Evolutionary conservation across 495 filamentous ascomycete species (phyloP).

Genomic region (Bacidia rubella): DNA sequence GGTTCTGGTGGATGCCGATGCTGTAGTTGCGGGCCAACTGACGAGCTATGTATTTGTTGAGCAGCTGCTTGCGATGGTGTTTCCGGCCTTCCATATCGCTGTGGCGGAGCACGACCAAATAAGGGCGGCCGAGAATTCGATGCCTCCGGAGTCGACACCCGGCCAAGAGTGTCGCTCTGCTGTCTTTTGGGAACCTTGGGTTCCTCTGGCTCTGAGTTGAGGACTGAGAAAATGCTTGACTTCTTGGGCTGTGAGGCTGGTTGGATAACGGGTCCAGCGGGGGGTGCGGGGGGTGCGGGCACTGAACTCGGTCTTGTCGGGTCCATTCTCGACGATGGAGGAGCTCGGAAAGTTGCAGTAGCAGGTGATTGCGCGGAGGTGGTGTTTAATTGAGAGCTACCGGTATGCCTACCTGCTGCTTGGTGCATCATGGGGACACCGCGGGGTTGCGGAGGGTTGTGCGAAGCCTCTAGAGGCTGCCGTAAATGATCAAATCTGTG

Average conservation of each 20-base stretch:
- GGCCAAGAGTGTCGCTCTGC: slow-evolving; percentile 9
- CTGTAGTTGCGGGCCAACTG: slow-evolving; percentile 5
- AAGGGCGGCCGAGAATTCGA: not conserved
- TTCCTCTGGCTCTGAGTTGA: slow-evolving; percentile 45
- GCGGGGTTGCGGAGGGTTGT: slow-evolving; percentile 6
- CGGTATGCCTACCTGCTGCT: slow-evolving; percentile 3
- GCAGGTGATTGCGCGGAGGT: slow-evolving; percentile 17
- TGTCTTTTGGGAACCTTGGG: slow-evolving; percentile 37
- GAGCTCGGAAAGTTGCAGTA: slow-evolving; percentile 20
- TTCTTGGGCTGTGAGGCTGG: slow-evolving; percentile 39
- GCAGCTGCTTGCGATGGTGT: not conserved
- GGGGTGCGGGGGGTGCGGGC: slow-evolving; percentile 15
- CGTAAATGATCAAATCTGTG: slow-evolving; percentile 1
- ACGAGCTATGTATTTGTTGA: slow-evolving; percentile 11
- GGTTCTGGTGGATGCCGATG: slow-evolving; percentile 9
- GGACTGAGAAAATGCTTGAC: slow-evolving; percentile 45
- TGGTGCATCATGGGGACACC: slow-evolving; percentile 9
- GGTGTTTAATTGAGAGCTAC: not conserved
- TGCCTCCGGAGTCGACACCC: slow-evolving; percentile 6
- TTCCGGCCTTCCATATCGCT: slow-evolving; percentile 5
- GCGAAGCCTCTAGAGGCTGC: slow-evolving; percentile 9
- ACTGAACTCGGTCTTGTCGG: slow-evolving; percentile 25
- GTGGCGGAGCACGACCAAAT: slow-evolving; percentile 9
- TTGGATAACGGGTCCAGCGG: slow-evolving; percentile 22
- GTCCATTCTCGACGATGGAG: slow-evolving; percentile 32